These are phyloP conservation scores for Corymbia citriodora DNA, from an alignment of 441 rosid species.

Conservation along the genomic window DNA sequence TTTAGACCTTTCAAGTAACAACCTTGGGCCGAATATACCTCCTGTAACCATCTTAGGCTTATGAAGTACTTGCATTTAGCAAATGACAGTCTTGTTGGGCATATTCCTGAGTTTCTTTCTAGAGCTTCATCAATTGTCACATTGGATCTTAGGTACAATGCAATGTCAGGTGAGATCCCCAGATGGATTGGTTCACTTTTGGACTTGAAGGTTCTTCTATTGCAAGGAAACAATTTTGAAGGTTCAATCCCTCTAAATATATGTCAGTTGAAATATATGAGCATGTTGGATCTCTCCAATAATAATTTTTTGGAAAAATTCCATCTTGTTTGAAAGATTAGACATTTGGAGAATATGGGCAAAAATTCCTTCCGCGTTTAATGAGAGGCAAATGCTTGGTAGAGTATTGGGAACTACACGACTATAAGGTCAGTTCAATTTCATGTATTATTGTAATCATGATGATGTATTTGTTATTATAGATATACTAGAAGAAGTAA, in stretches of 20 bases:
- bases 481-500: neutral
- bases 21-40: neutral
- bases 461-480: neutral
- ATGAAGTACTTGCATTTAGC: neutral
- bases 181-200: neutral
- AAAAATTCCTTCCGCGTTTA: no score
- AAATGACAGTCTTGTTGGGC: neutral
- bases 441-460: fast-evolving
- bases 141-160: neutral
- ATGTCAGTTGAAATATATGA: neutral
- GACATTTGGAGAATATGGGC: neutral
- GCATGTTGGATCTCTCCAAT: neutral
- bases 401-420: neutral
- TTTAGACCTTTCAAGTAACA: neutral
- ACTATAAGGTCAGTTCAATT: neutral
- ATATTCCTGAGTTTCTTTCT: neutral
- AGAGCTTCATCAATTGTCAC: fast-evolving
- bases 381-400: neutral
- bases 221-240: neutral
- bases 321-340: neutral
- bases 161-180: neutral
- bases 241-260: neutral
- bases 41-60: fast-evolving
- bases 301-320: neutral
- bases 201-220: neutral